Evolutionary conservation across 192 early-diverging fungal species (phyloP).

Genomic region (Globomyces pollinis-pini): DNA sequence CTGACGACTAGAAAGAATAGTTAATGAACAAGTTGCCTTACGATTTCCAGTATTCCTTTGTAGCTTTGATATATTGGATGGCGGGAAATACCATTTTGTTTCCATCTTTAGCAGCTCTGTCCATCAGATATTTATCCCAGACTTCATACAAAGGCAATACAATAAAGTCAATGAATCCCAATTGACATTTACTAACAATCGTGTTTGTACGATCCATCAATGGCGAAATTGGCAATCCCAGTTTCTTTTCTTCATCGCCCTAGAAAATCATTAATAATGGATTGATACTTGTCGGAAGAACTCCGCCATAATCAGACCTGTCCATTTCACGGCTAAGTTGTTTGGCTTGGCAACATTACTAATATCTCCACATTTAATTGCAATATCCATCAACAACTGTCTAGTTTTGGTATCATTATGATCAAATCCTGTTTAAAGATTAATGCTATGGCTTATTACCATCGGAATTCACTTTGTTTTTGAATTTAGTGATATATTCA

Average conservation of each 20-base stretch:
- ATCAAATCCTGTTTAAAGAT: too few species aligned
- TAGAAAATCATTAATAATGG: slow-evolving; percentile 16
- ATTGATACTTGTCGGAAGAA: slow-evolving; percentile 40
- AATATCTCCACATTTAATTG: slow-evolving; percentile 56
- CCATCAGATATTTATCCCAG: slow-evolving; percentile 38
- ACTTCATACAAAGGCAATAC: slow-evolving; percentile 49
- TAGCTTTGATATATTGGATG: slow-evolving; percentile 13
- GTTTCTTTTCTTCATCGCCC: slow-evolving; percentile 44
- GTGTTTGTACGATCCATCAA: slow-evolving; percentile 52
- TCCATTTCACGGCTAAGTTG: slow-evolving; percentile 42
- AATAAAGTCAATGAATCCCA: slow-evolving; percentile 57
- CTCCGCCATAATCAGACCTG: slow-evolving; percentile 50
- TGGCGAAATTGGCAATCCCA: slow-evolving; percentile 38
- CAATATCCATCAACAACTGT: slow-evolving; percentile 41
- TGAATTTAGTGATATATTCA: slow-evolving; percentile 55
- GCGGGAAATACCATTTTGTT: slow-evolving; percentile 22
- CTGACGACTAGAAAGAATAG: too few species aligned
- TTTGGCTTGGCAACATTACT: slow-evolving; percentile 42
- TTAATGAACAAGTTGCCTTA: too few species aligned
- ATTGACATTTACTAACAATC: slow-evolving; percentile 45
- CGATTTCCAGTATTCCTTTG: slow-evolving; percentile 30
- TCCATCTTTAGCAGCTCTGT: too few species aligned
- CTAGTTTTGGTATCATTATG: slow-evolving; percentile 35
- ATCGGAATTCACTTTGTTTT: slow-evolving; percentile 38
- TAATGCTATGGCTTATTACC: slow-evolving; percentile 8